Evolutionary conservation across 192 early-diverging fungal genomes (phyloP), one percentile per base, ranked within the genome.

Genomic region (Coemansia sp.): DNA sequence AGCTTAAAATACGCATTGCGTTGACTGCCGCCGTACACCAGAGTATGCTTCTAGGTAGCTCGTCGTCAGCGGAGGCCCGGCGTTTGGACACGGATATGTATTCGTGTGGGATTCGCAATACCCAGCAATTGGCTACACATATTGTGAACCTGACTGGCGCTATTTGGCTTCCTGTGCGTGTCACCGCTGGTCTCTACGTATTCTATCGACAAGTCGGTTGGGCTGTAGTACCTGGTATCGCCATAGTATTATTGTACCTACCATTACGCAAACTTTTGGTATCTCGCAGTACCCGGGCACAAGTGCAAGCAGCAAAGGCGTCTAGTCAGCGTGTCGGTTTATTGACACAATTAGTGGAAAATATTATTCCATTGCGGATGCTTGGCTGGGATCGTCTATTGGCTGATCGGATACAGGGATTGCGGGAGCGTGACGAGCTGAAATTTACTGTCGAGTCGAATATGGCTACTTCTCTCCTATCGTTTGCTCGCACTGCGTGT

Each of bases 131-230:
- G 6, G 70, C 74, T 5, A n/a, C 28, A 1, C 70, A 76, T 23
- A 40, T 73, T 0, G 67, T 67, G 32, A 35, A 55, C 21, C 64
- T 74, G 6, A 43, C 55, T 3, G 59, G 61, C 28, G 33, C 52
- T 14, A 14, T 76, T 4, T 81, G 78, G 74, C 47, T 67, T 11
- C 78, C 78, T 0, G 16, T 73, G n/a, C 67, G 78, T 3, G 64
- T 81, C 5, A 6, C 40, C 0, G 66, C 59, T 0, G 71, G 74
- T 0, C 52, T 76, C 1, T 76, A 67, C 17, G 68, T 81, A 8
- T 81, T 81, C 26, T 76, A 81, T 35, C 16, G 67, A 1, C 78
- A 81, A 16, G 71, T 81, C 10, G 78, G 78, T 14, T 81, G 78
- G 74, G 70, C 74, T 0, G 53, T 76, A 3, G 21, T 53, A 0